Conservation (phyloP, 306 rosid genomes). For the Nissolia schottii region DNA sequence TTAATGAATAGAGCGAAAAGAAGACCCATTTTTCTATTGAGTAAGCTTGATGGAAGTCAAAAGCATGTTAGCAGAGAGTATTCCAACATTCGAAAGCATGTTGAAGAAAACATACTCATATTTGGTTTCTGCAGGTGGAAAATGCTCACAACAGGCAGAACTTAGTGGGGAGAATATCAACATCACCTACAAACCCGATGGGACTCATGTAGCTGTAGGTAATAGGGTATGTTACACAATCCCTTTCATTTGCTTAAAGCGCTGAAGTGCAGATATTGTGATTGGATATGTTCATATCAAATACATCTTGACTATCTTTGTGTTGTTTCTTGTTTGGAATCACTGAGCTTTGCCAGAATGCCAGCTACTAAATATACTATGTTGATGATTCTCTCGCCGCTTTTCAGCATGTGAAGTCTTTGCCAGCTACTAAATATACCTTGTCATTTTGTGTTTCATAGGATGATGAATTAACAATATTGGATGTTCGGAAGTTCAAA, state of each 20-base stretch:
- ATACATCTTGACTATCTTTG: background rate
- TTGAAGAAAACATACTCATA: slow-evolving; percentile 7
- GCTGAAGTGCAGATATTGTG: slow-evolving; percentile 16
- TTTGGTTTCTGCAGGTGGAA: slow-evolving; percentile 64
- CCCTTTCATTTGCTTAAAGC: slow-evolving; percentile 13
- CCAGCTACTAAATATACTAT: slow-evolving; percentile 8
- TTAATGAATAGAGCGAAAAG: background rate
- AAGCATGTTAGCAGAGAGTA: background rate
- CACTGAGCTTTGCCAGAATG: slow-evolving; percentile 9
- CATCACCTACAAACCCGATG: slow-evolving; percentile 97
- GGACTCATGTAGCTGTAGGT: slow-evolving; percentile 88
- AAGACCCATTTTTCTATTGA: background rate
- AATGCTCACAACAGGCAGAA: slow-evolving; percentile 85
- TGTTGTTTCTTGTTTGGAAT: slow-evolving; percentile 3
- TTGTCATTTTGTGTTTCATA: slow-evolving; percentile 17
- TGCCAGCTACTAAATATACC: too few relatives aligned
- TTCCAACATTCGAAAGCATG: too few relatives aligned
- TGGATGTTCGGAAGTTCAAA: slow-evolving; percentile 93
- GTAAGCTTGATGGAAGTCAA: background rate
- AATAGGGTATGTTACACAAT: slow-evolving; percentile 65
- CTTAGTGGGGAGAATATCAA: slow-evolving; percentile 95
- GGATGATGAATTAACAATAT: slow-evolving; percentile 95
- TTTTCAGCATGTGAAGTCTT: background rate
- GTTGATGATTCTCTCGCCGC: background rate
- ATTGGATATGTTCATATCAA: background rate